Base-by-base conservation (phyloP, 2,329 filamentous ascomycete genomes). In the Orbilia quercus region DNA sequence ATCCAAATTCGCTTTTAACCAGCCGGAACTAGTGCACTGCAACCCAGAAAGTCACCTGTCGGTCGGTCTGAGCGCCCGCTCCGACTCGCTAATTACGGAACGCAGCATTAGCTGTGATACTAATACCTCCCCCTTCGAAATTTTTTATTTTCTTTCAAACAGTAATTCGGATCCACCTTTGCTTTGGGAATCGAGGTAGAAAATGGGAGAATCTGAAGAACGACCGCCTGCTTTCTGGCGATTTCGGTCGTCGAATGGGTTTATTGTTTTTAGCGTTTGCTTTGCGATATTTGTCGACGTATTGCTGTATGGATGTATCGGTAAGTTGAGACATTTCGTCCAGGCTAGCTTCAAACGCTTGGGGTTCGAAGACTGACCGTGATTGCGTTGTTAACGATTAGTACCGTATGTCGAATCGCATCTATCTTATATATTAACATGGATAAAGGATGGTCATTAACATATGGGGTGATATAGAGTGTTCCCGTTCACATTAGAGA, bases 251-350 rank as follows among this genome's bases (percentile, higher is more conserved):
- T 73, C 69, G 53, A 66, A 57, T 50, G 60, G 69, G 9, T 73
- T 73, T 42, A 73, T 73, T 16, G 60, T 73, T 38, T 73, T 73
- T 12, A 73, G 69, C 42, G 69, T 73, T 36, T 73, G 60, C 45
- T 73, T 73, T 60, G 69, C 69, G 11, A 73, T 73, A 18, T 73
- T 73, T 44, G 69, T 73, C 45, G 69, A 73, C n/a, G 69, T 73
- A 23, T 22, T 73, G 60, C 60, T 73, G 14, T 73, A 73, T 53
- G 69, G 69, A n/a, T 73, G 69, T 14, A 73, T 73, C 34, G 69
- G 69, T 73, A 44, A 62, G 54, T 45, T 22, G 7, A 31, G 14
- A 6, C 36, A 31, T 31, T 31, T 34, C 16, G 7, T 16, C 7
- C 34, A 38, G 11, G 16, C 34, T 16, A 16, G 16, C 34, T 16